Base-by-base conservation (phyloP, 2,329 filamentous ascomycete genomes). In the Fusarium dimerum region DNA sequence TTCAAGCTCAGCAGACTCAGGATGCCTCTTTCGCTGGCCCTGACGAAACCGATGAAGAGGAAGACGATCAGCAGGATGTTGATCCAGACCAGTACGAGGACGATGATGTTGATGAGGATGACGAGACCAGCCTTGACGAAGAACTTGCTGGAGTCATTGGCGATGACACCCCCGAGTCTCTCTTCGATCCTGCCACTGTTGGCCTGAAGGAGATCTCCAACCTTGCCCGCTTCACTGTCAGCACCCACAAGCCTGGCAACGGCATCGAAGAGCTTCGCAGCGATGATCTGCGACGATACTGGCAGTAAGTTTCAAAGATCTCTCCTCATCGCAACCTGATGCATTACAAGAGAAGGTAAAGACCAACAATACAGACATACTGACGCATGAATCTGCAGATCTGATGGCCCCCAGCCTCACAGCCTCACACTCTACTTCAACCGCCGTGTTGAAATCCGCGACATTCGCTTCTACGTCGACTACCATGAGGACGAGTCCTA, bases 401-500 rank as follows among this genome's bases (percentile, higher is more conserved):
- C 89, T 3, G 90, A 94, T 66, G 90, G 90, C 2, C 89, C 90
- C 1, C 90, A 94, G 68, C 90, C 90, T 5, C 90, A 94, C 66
- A 83, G 86, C 56, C 79, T 94, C 44, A 93, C 89, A 54, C 88
- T 94, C 40, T 90, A 94, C 72, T 94, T 94, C 71, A 86, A 91
- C 72, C 91, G 92, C 63, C 82, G 89, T 8, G 90, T 92, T 41
- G 86, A 86, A 53, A 91, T 94, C 56, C 85, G 87, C 6, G 84
- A 86, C 29, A 85, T 94, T 47, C 82, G 89, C n/a, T 84, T 94
- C 63, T 92, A 88, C 62, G 86, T 99, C 42, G 92, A 99, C 74
- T 96, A 96, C 71, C 86, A 88, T 56, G 84, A 90, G 48, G 94
- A 99, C 71, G 94, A 99, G 73, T 94, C 89, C 41, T 99, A 99